Base-by-base conservation (phyloP, 352 stramenopile species). In the Elongisporangium senticosum region DNA sequence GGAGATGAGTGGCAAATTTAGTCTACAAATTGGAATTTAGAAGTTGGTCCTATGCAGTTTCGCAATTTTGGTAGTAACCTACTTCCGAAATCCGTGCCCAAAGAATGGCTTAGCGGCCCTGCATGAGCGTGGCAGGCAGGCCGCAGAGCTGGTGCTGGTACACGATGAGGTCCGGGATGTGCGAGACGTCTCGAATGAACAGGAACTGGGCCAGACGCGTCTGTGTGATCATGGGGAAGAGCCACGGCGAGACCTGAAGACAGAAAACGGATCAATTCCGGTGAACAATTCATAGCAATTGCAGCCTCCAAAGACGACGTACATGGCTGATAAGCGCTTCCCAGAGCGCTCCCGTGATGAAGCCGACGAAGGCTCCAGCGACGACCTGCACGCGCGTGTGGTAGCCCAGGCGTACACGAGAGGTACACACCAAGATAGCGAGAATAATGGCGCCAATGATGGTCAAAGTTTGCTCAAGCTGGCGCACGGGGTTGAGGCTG, bases 141-240 rank as follows among this genome's bases (percentile, higher is more conserved):
- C 64, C 48, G 55, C 79, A 87, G 33, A 89, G 53, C 59, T 87
- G 63, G 68, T 91, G 72, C 59, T 92, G 79, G 68, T 79, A 85
- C 40, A 91, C 68, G 54, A 94, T 88, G 56, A 94, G 69, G 61
- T 92, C 79, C 3, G 82, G 71, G 49, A 94, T 89, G 55, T 79
- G 66, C 14, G 84, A 87, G 67, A 83, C 86, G 49, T 92, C 83
- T 23, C 83, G 80, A 37, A 91, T 26, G 67, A 81, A 87, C 39
- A 92, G 77, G 47, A 75, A 74, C 56, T 81, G 77, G 2, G 69
- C 81, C 21, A 92, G 23, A 5, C 59, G 47, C 40, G 68, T 79
- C 51, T 76, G 58, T n/a, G 68, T 61, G 51, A 94, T 62, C 20
- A 61, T 17, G 10, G 85, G 83, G 24, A 94, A 94, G 24, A 90